Evolutionary conservation across 805 yeast genomes (phyloP), one percentile per base, ranked within the genome.

Genomic region (Candida orba): DNA sequence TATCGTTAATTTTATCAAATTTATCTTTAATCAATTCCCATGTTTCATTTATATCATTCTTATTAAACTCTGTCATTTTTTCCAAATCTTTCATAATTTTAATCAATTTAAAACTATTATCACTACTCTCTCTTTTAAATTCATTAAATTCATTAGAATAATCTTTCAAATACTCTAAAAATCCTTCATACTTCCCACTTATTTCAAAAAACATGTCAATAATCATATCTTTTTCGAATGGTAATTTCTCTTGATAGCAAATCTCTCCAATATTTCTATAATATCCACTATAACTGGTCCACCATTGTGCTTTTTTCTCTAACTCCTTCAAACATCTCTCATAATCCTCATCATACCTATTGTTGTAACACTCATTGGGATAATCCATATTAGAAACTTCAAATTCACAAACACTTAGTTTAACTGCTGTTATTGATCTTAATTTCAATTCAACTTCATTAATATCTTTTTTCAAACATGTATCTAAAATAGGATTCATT

Each of bases 221-320:
- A 0, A 78, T 65, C 43, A 72, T 76, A 30, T 73, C 75, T 49
- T 75, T 76, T 45, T 75, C 76, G 51, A 57, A 74, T 0, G 81
- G 80, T 1, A 73, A 48, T 0, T 76, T 64, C 38, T 74, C 72
- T 44, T 75, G 78, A 47, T 63, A 60, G 52, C 89, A 83, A 0
- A 80, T 63, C 2, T 68, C 66, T 2, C 75, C 66, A 4, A 81
- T 62, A 29, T 73, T 69, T 37, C 79, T 68, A 56, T 75, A 81
- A 52, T 81, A 75, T 0, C 87, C 87, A 48, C 79, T 79, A 54
- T 73, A 82, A 0, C 82, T 78, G 0, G 89, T 81, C 91, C 91
- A 83, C 72, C 81, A 77, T 51, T 81, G 84, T 0, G 78, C 66
- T 3, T 66, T 61, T 20, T 52, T 52, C 43, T 75, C 75, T 34